Base-by-base conservation (phyloP, 73 alveolate genomes). In the Diophrys sp. region DNA sequence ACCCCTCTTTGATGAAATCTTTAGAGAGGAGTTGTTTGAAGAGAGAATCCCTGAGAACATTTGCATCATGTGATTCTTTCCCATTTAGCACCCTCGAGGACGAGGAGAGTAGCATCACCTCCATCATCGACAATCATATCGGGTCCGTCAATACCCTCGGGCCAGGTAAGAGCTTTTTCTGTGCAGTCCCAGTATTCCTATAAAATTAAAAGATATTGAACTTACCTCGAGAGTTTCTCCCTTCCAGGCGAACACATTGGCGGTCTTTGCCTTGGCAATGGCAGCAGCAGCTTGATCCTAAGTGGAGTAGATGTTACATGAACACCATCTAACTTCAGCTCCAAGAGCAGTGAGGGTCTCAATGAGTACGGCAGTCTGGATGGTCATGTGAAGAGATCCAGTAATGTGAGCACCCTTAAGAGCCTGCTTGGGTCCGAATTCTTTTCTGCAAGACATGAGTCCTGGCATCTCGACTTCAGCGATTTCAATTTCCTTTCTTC, bases 251-350 rank as follows among this genome's bases (percentile, higher is more conserved):
- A 92, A 96, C 73, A 96, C 99, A 54, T 89, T 84, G 77, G 98
- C 93, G 56, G 97, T 85, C 73, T 81, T 82, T 0, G 97, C 98
- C 77, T 84, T 81, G 79, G 91, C 99, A 74, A 95, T 87, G 75
- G 98, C 99, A 23, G 99, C 99, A 27, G 99, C 99, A 25, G 99
- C 99, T 76, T 95, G 97, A 80, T 95, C 99, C 86, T 95, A 93
- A 27, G 99, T 94, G 84, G 98, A 91, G 93, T 82, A 95, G 91
- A 95, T 95, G 95, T 95, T 95, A 96, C 98, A 94, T 23, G 96
- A 85, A 87, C 96, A 83, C 99, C 99, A 95, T 73, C 98, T 91
- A 77, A 95, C 95, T 74, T 91, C 77, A 67, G 99, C 99, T 23
- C 99, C 99, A 72, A 90, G 80, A 23, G 88, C 92, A 2, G 77